Conservation (phyloP, 2,329 filamentous ascomycete genomes). For the Fusarium drepaniforme region DNA sequence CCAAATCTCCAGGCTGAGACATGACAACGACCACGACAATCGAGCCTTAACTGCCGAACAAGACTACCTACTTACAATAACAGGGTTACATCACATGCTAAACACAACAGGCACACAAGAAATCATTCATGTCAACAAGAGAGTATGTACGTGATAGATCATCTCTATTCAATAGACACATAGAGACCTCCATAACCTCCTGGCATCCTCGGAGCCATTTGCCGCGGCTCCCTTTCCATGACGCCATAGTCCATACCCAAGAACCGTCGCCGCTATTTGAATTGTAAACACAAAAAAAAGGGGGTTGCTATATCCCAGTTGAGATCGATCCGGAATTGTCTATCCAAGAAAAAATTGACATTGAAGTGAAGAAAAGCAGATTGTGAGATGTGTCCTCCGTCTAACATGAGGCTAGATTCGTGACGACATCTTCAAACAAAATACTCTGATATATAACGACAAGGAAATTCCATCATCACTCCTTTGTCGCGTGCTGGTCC, state of each 20-base stretch:
- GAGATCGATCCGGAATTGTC: slow-evolving; percentile 33
- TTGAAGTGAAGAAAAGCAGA: slow-evolving; percentile 38
- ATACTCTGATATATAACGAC: slow-evolving; percentile 29
- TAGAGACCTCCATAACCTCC: slow-evolving; percentile 42
- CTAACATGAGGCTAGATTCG: slow-evolving; percentile 34
- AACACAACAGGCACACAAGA: neutral
- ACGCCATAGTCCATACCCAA: slow-evolving; percentile 46
- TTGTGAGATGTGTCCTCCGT: slow-evolving; percentile 20
- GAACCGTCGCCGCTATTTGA: slow-evolving; percentile 36
- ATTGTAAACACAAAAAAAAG: slow-evolving; percentile 36
- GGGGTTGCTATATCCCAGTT: slow-evolving; percentile 38
- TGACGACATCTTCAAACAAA: slow-evolving; percentile 28
- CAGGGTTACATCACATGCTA: neutral
- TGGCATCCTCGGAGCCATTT: slow-evolving; percentile 46
- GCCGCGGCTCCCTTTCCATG: slow-evolving; percentile 43
- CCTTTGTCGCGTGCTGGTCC: slow-evolving; percentile 69
- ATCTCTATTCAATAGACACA: slow-evolving; percentile 46
- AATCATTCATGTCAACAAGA: slow-evolving; percentile 8
- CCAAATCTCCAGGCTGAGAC: neutral
- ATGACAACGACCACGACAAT: neutral
- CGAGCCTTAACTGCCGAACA: neutral
- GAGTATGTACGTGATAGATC: slow-evolving; percentile 27
- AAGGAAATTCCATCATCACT: slow-evolving; percentile 46
- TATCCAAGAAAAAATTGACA: slow-evolving; percentile 41
- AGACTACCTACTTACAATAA: neutral